Percentiles rank a stretch among this genome's conserved stretches.
Evolutionary conservation across 305 asterid genomes (phyloP).

Genomic region (Fraxinus xanthoxyloides): DNA sequence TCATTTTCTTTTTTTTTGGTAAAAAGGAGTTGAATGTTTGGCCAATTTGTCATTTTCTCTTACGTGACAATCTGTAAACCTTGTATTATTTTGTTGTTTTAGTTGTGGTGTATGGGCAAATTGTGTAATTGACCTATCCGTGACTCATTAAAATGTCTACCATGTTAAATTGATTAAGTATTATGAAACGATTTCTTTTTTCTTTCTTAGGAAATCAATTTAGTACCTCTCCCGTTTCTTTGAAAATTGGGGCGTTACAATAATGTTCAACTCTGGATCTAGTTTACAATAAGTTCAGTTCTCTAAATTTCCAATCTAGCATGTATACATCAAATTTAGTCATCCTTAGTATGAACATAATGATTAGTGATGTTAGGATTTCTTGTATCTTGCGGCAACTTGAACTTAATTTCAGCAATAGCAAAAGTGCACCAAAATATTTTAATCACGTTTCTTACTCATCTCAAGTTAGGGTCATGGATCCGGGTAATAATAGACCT

Average conservation of each 20-base stretch:
- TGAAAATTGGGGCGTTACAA: not conserved
- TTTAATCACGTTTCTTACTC: not conserved
- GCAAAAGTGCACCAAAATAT: not conserved
- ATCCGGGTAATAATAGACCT: not conserved
- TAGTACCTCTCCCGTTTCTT: not conserved
- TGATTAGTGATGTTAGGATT: not conserved
- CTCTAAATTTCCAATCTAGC: not conserved
- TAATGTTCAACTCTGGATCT: not conserved
- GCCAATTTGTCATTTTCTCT: not conserved
- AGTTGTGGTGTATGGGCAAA: not conserved
- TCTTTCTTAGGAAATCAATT: not conserved
- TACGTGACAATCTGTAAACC: not conserved
- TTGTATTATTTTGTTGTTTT: not conserved
- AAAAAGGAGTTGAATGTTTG: not conserved
- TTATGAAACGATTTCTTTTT: not conserved
- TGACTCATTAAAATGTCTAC: not conserved
- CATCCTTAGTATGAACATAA: not conserved
- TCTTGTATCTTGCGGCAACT: not conserved
- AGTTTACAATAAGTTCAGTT: not conserved
- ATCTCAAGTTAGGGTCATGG: not conserved
- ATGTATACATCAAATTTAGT: not conserved
- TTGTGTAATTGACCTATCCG: not conserved
- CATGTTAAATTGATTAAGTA: not conserved
- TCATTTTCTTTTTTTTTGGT: not conserved
- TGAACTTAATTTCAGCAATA: not conserved